Evolutionary conservation across 345 rosid genomes (phyloP), one percentile per base, ranked within the genome.

Genomic region (Citrus mangshanensis): DNA sequence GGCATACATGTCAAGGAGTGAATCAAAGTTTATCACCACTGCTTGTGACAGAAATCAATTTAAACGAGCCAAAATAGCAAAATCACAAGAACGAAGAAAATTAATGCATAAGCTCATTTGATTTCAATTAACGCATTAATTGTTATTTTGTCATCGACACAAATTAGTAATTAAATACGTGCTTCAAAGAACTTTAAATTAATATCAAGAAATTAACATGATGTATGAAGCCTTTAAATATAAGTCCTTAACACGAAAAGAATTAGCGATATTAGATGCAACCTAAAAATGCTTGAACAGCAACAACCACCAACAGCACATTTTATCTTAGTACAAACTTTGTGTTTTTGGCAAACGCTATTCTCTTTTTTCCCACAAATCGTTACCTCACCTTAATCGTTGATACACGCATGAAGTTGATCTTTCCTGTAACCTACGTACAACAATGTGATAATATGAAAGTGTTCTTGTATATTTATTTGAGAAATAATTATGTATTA

Each of bases 381-480:
- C 16, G 5, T 62, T 28, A 84, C 9, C 16, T 4, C 1, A 28
- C 84, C 80, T 9, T 1, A 0, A 12, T 67, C 12, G 35, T 51
- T 66, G 24, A 51, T 49, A 21, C 38, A 49, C 8, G 76, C 84
- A 34, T 18, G 71, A 2, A 84, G 76, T 3, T 81, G 64, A 5
- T 40, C 55, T 77, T 51, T 71, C 42, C n/a, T 75, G 75, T 72
- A 84, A 65, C 80, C 86, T 84, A 46, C 54, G 2, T 25, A 24
- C 68, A 56, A n/a, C 13, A 35, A 10, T 12, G 14, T 12, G 4
- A 42, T 42, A 40, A 40, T 42, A 12, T 42, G 16, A 42, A 3
- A 42, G 49, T 3, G 4, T 42, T 42, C 49, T 9, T 42, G 49
- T 12, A 10, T 10, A 42, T 42, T 10, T 10, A 3, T 42, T 42